Conservation (phyloP, 768 basidiomycete species). For the Rhizopogon vulgaris region DNA sequence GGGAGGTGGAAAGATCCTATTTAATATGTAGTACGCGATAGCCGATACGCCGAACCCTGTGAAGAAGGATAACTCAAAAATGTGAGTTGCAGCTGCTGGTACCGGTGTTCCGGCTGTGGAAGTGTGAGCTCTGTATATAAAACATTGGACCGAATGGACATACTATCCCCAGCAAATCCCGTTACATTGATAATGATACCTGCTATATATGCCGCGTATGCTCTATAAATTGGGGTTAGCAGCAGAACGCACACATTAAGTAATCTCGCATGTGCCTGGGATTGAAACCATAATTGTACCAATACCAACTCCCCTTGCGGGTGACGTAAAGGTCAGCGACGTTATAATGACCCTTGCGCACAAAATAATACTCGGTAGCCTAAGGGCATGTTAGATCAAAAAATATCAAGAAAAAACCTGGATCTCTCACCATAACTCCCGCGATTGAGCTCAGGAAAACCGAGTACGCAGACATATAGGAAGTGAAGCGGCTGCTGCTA, state of each 20-base stretch:
- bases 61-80: slow-evolving; percentile 73
- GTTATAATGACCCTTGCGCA: slow-evolving; percentile 57
- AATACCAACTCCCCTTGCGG: slow-evolving; percentile 56
- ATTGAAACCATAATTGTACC: slow-evolving; percentile 64
- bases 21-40: slow-evolving; percentile 50
- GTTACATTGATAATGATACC: slow-evolving; percentile 76
- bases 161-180: slow-evolving; percentile 68
- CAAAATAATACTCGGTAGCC: slow-evolving; percentile 70
- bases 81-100: slow-evolving; percentile 58
- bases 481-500: slow-evolving; percentile 64
- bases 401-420: too few species aligned
- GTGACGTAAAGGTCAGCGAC: slow-evolving; percentile 60
- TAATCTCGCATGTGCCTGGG: slow-evolving; percentile 35
- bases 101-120: slow-evolving; percentile 46
- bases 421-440: slow-evolving; percentile 53
- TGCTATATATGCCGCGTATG: slow-evolving; percentile 55
- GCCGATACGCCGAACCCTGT: slow-evolving; percentile 66
- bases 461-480: slow-evolving; percentile 72
- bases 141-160: slow-evolving; percentile 10
- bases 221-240: slow-evolving; percentile 23
- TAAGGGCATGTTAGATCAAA: slow-evolving; percentile 10
- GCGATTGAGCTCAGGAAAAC: slow-evolving; percentile 74
- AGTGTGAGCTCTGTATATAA: background rate
- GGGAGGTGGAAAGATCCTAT: slow-evolving; percentile 47
- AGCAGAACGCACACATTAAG: background rate